phyloP scores from a whole-genome alignment of 78 protist genomes.

The Blattamonas nauphoetae region DNA sequence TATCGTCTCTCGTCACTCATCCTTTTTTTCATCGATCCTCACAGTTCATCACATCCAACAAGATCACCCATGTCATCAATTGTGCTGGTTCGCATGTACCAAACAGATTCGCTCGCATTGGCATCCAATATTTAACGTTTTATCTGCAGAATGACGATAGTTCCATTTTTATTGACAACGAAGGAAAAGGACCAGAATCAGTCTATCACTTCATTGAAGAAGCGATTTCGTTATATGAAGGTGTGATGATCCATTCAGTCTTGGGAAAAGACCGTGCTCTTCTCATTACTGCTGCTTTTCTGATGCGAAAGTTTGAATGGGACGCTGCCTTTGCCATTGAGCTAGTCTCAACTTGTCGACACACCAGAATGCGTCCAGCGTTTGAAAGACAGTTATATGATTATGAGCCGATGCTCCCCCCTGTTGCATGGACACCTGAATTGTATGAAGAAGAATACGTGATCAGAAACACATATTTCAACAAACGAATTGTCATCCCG shows the following conservation, averaged over 20 bases:
- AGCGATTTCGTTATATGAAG: not conserved
- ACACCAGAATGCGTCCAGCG: not conserved
- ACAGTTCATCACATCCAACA: constrained; percentile 15
- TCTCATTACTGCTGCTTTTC: not conserved
- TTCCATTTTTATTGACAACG: not conserved
- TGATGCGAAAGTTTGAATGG: constrained; percentile 2
- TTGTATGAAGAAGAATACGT: not conserved
- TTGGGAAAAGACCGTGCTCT: not conserved
- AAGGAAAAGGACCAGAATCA: not conserved
- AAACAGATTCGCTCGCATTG: not conserved
- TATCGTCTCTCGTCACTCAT: no score
- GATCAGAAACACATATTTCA: not conserved
- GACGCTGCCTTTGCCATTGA: not conserved
- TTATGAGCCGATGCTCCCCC: not conserved
- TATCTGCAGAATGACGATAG: not conserved
- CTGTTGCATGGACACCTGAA: not conserved
- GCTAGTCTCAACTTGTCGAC: not conserved
- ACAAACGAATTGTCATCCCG: not conserved
- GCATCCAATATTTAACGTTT: constrained; percentile 14
- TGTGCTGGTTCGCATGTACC: not conserved
- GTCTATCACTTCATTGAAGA: not conserved
- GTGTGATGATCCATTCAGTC: constrained; percentile 14
- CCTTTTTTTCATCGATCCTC: not conserved
- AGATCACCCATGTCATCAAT: constrained; percentile 1
- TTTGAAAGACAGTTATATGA: not conserved